Conservation (phyloP, 1,284 basidiomycete species). For the Testicularia cyperi region DNA sequence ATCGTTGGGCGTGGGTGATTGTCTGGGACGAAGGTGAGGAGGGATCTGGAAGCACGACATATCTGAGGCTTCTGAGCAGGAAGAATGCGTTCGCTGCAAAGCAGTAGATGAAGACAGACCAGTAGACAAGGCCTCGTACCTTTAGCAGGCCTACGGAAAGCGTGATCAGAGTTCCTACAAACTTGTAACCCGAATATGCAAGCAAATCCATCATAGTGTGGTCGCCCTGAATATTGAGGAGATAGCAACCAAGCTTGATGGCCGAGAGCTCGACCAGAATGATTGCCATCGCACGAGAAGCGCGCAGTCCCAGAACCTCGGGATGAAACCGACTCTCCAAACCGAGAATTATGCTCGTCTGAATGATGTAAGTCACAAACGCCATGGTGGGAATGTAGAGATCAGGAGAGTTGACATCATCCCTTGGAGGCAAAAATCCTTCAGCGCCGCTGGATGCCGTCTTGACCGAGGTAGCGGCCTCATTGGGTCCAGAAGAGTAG, state of each 20-base stretch:
- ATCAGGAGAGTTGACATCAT: slow-evolving; percentile 94
- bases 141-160: slow-evolving; percentile 43
- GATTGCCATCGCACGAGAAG: slow-evolving; percentile 70
- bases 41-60: slow-evolving; percentile 78
- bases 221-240: slow-evolving; percentile 78
- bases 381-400: slow-evolving; percentile 97
- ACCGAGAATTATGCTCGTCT: slow-evolving; percentile 78
- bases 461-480: slow-evolving; percentile 10
- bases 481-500: slow-evolving; percentile 12
- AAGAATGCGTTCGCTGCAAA: slow-evolving; percentile 91
- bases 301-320: slow-evolving; percentile 81
- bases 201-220: slow-evolving; percentile 66
- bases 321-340: slow-evolving; percentile 83
- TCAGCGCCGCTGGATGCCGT: slow-evolving; percentile 18
- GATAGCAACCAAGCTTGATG: slow-evolving; percentile 86
- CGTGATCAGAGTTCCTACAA: slow-evolving; percentile 66
- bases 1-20: slow-evolving; percentile 76
- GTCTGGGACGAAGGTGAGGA: slow-evolving; percentile 64
- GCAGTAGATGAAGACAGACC: slow-evolving; percentile 75
- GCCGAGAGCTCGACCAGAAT: slow-evolving; percentile 72
- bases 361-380: slow-evolving; percentile 89
- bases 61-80: slow-evolving; percentile 74
- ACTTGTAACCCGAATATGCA: slow-evolving; percentile 92
- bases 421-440: slow-evolving; percentile 78
- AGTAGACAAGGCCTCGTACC: slow-evolving; percentile 68